Percentiles rank a stretch among this genome's conserved stretches.
phyloP scores from a whole-genome alignment of 2,329 filamentous ascomycete genomes.

The Ophiostoma montium region DNA sequence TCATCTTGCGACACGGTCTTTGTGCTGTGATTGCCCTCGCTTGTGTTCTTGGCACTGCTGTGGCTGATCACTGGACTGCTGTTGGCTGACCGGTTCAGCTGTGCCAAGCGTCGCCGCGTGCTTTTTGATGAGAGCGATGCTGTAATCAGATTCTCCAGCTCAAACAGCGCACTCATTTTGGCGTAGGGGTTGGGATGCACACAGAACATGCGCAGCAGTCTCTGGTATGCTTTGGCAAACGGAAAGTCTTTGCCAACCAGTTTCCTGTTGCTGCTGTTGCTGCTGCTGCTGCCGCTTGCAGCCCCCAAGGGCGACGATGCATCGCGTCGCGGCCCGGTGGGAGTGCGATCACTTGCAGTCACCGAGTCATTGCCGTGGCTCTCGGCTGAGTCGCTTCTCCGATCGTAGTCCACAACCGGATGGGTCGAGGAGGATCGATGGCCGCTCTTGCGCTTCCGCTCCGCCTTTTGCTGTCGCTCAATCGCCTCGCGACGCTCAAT shows the following conservation, averaged over 20 bases:
- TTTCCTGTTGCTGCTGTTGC: slow-evolving; percentile 7
- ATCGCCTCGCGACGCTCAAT: slow-evolving; percentile 46
- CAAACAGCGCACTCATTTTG: slow-evolving; percentile 71
- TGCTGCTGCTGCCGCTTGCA: slow-evolving; percentile 8
- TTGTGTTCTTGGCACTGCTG: not conserved
- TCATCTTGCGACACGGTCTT: not conserved
- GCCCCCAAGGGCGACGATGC: not conserved
- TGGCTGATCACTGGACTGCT: slow-evolving; percentile 5
- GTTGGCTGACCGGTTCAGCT: slow-evolving; percentile 18
- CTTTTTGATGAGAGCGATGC: slow-evolving; percentile 53
- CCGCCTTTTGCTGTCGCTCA: slow-evolving; percentile 27
- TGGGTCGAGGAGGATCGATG: slow-evolving; percentile 27
- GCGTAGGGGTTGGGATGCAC: slow-evolving; percentile 76
- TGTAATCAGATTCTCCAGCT: slow-evolving; percentile 69
- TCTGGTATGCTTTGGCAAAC: slow-evolving; percentile 65
- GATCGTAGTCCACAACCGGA: slow-evolving; percentile 48
- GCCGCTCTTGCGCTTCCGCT: slow-evolving; percentile 17
- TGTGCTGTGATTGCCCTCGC: not conserved
- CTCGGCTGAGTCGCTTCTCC: slow-evolving; percentile 47
- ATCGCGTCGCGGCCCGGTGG: slow-evolving; percentile 3
- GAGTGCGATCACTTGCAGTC: slow-evolving; percentile 19
- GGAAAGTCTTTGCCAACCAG: slow-evolving; percentile 47
- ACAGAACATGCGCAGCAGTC: slow-evolving; percentile 72
- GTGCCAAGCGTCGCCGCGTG: slow-evolving; percentile 24
- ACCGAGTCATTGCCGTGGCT: slow-evolving; percentile 28